These are phyloP conservation scores for Cladorrhinum sp. DNA, from an alignment of 2,329 filamentous ascomycete species.

Conservation along the genomic window DNA sequence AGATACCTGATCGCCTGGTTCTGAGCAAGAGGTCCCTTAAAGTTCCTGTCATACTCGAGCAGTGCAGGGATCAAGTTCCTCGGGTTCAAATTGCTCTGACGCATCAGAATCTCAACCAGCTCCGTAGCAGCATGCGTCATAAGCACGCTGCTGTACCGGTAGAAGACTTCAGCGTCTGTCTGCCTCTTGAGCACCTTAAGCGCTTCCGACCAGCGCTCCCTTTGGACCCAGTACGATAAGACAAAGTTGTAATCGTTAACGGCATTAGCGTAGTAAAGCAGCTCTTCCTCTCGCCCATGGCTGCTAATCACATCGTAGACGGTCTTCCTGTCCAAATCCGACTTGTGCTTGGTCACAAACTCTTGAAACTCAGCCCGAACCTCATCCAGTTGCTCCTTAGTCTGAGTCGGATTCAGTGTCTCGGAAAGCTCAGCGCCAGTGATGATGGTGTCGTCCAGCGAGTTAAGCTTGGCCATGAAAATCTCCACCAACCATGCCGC, in stretches of 20 bases:
- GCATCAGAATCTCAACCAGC: constrained; percentile 92
- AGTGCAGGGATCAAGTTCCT: constrained; percentile 89
- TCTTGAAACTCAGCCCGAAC: constrained; percentile 81
- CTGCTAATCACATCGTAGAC: constrained; percentile 95
- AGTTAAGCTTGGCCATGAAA: constrained; percentile 96
- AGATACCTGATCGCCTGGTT: constrained; percentile 95
- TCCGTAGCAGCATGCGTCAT: constrained; percentile 85
- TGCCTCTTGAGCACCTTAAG: constrained; percentile 89
- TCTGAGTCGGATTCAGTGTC: constrained; percentile 66
- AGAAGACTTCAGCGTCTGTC: constrained; percentile 88
- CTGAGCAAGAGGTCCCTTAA: constrained; percentile 62
- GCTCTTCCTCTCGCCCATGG: constrained; percentile 88
- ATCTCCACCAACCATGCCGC: constrained; percentile 93
- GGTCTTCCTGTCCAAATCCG: constrained; percentile 84
- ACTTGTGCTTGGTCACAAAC: constrained; percentile 80
- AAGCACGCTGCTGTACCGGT: constrained; percentile 93
- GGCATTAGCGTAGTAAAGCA: constrained; percentile 85
- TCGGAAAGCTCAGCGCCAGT: constrained; percentile 81
- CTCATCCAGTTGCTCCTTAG: constrained; percentile 65
- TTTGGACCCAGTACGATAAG: constrained; percentile 93
- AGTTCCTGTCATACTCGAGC: constrained; percentile 85
- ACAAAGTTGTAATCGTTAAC: constrained; percentile 94
- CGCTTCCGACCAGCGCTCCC: constrained; percentile 86
- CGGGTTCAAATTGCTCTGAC: constrained; percentile 79
- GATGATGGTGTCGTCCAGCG: constrained; percentile 88